phyloP scores from a whole-genome alignment of 1,284 basidiomycete species.

The Rhodotorula sp. region DNA sequence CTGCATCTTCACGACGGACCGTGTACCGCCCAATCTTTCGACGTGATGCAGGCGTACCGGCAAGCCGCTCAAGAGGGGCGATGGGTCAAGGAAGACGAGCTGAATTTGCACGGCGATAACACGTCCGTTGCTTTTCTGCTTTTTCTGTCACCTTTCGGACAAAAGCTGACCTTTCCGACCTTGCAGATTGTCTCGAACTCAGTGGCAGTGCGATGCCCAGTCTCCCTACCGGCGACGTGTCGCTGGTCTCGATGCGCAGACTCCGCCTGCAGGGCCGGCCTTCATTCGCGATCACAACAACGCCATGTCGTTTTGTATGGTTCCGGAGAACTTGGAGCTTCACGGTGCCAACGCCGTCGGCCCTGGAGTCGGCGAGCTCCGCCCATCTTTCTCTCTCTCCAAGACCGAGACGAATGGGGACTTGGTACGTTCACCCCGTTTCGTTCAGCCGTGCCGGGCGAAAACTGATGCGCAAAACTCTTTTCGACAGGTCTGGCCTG shows the following conservation, averaged over 20 bases:
- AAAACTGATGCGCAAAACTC: constrained; percentile 31
- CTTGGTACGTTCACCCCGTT: not conserved
- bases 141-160: too few species aligned
- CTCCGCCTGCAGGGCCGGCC: constrained; percentile 11
- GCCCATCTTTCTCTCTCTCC: not conserved
- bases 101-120: constrained; percentile 3
- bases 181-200: not conserved
- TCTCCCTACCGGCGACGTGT: constrained; percentile 12
- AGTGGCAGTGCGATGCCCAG: constrained; percentile 15
- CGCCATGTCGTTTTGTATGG: constrained; percentile 37
- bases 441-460: constrained; percentile 2
- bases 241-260: constrained; percentile 12
- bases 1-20: constrained; percentile 4
- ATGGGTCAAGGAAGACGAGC: constrained; percentile 20
- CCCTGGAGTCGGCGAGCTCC: not conserved
- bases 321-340: constrained; percentile 34
- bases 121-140: not conserved
- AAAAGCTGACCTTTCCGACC: not conserved
- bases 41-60: constrained; percentile 1
- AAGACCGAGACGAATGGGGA: not conserved
- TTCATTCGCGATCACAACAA: constrained; percentile 29
- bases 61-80: constrained; percentile 16
- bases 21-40: not conserved
- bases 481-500: constrained; percentile 24
- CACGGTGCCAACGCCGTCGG: constrained; percentile 33